These are phyloP conservation scores for Davidsoniella eucalypti DNA, from an alignment of 2,329 filamentous ascomycete genomes.

Conservation along the genomic window DNA sequence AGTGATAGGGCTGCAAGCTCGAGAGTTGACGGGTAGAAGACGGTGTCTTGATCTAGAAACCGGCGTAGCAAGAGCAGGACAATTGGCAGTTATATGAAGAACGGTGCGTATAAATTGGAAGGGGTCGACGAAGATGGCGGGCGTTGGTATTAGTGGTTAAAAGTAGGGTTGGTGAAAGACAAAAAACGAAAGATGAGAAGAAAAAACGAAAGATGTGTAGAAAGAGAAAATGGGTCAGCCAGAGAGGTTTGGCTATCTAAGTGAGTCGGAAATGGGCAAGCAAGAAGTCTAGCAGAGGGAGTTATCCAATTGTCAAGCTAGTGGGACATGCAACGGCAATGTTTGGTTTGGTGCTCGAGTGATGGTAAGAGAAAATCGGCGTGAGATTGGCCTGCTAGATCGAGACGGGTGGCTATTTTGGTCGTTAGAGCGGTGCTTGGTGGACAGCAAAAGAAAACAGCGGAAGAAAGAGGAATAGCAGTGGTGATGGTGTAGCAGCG, in stretches of 20 bases:
- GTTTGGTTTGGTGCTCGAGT: too few species aligned
- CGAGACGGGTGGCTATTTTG: too few species aligned
- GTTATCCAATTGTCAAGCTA: not conserved
- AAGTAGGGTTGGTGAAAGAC: not conserved
- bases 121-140: not conserved
- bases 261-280: not conserved
- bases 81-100: too few species aligned
- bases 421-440: too few species aligned
- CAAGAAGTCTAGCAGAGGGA: not conserved
- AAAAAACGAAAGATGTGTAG: not conserved
- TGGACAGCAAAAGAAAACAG: too few species aligned
- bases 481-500: too few species aligned
- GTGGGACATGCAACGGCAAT: too few species aligned
- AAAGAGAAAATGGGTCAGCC: not conserved
- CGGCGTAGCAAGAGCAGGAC: not conserved
- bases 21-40: not conserved
- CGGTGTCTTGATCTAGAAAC: not conserved
- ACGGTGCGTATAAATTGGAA: too few species aligned
- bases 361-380: too few species aligned
- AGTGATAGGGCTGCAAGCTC: conserved; percentile 17
- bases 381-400: too few species aligned
- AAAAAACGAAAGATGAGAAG: not conserved
- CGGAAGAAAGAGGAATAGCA: too few species aligned
- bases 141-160: not conserved
- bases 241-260: not conserved